Conservation (phyloP, 2,329 filamentous ascomycete genomes). For the Aspergillus unguis region DNA sequence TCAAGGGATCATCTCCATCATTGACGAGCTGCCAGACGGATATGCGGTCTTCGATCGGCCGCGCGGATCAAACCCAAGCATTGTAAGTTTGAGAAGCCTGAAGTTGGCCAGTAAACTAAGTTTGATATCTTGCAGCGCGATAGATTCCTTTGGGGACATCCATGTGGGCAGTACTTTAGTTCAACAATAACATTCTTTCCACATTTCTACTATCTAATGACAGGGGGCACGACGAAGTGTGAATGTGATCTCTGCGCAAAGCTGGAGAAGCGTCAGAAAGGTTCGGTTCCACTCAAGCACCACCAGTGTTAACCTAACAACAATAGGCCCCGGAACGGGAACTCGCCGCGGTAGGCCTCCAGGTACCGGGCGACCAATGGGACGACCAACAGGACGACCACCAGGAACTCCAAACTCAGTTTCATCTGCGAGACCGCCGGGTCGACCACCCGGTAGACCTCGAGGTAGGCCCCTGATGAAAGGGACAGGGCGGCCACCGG, state of each 20-base stretch:
- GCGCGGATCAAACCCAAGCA: constrained; percentile 36
- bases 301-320: not conserved
- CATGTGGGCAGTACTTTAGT: constrained; percentile 48
- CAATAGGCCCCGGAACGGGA: constrained; percentile 1
- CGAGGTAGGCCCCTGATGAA: constrained; percentile 7
- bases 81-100: constrained; percentile 26
- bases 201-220: constrained; percentile 58
- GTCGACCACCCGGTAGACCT: constrained; percentile 8
- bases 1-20: constrained; percentile 46
- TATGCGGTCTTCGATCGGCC: constrained; percentile 52
- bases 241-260: constrained; percentile 49
- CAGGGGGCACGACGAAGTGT: constrained; percentile 45
- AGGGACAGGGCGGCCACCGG: constrained; percentile 11
- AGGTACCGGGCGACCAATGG: constrained; percentile 5
- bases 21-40: constrained; percentile 54
- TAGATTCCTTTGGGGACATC: constrained; percentile 58
- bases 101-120: constrained; percentile 2
- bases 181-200: constrained; percentile 55
- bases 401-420: not conserved
- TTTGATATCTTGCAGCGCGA: constrained; percentile 41
- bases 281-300: not conserved
- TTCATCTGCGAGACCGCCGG: constrained; percentile 4
- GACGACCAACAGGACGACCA: constrained; percentile 6
- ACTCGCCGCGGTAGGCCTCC: constrained; percentile 11
- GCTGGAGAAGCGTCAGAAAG: constrained; percentile 16